Evolutionary conservation across 306 rosid genomes (phyloP).

Genomic region (Lupinus albus): DNA sequence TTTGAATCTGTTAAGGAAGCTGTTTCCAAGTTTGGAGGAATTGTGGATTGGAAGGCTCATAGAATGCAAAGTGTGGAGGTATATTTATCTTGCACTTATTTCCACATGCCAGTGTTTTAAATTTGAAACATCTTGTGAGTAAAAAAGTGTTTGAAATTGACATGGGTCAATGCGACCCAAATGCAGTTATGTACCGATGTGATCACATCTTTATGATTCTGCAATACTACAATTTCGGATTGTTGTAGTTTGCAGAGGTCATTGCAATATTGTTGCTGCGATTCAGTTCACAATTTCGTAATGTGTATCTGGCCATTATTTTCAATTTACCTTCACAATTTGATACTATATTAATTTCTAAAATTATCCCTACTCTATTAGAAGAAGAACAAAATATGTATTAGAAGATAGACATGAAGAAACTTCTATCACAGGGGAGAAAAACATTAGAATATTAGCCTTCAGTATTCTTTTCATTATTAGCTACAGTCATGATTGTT

Average conservation of each 20-base stretch:
- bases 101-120: no score
- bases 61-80: slow-evolving; percentile 83
- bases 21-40: slow-evolving; percentile 96
- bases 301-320: no score
- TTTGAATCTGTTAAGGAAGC: slow-evolving; percentile 97
- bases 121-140: no score
- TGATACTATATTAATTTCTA: no score
- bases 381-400: not conserved
- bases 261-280: no score
- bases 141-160: no score
- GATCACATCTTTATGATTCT: no score
- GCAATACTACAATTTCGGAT: no score
- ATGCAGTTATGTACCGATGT: no score
- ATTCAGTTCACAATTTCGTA: no score
- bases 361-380: not conserved
- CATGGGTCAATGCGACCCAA: no score
- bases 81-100: slow-evolving; percentile 12
- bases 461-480: not conserved
- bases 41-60: slow-evolving; percentile 98
- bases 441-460: slow-evolving; percentile 4
- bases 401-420: slow-evolving; percentile 8
- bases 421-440: not conserved
- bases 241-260: no score
- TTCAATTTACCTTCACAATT: not conserved
- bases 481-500: not conserved